A percentile compares a stretch with the other conserved stretches of the same genome.
Evolutionary conservation across 1,139 yeast species (phyloP).

Genomic region (Hyphopichia burtonii): DNA sequence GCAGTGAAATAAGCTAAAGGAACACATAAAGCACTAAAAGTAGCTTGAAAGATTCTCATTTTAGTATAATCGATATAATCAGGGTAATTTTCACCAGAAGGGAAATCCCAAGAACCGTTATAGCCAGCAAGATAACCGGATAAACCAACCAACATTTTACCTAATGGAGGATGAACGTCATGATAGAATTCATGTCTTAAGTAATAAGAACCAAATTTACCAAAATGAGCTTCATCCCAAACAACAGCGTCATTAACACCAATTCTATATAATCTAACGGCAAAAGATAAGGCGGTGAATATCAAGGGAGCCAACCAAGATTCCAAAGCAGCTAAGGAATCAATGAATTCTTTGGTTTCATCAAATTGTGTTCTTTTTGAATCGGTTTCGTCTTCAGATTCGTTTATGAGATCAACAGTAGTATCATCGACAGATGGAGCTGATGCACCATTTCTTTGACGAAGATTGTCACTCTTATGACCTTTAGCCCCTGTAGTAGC

Average conservation of each 20-base stretch:
- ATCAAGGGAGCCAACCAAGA: slow-evolving; percentile 44
- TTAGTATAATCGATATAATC: slow-evolving; percentile 82
- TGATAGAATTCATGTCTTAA: slow-evolving; percentile 91
- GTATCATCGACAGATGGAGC: slow-evolving; percentile 12
- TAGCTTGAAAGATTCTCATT: slow-evolving; percentile 93
- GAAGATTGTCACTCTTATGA: slow-evolving; percentile 18
- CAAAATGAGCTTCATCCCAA: slow-evolving; percentile 78
- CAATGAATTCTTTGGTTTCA: slow-evolving; percentile 30
- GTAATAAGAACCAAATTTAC: slow-evolving; percentile 92
- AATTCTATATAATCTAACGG: slow-evolving; percentile 53
- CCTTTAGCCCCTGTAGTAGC: slow-evolving; percentile 19
- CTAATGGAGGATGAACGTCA: slow-evolving; percentile 98
- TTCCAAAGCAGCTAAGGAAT: slow-evolving; percentile 32
- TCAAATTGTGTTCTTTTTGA: slow-evolving; percentile 28
- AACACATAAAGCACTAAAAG: slow-evolving; percentile 85
- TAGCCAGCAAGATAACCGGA: slow-evolving; percentile 94
- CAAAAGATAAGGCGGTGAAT: slow-evolving; percentile 49
- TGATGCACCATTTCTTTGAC: slow-evolving; percentile 13
- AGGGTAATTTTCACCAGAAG: slow-evolving; percentile 83
- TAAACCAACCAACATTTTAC: slow-evolving; percentile 93
- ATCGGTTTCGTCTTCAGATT: slow-evolving; percentile 9
- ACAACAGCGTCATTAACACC: slow-evolving; percentile 52
- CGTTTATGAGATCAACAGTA: not conserved
- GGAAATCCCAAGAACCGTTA: slow-evolving; percentile 94
- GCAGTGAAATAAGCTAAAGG: slow-evolving; percentile 93